These are phyloP conservation scores for Musa beccarii DNA, from an alignment of 176 grass and related monocot genomes.

Conservation along the genomic window DNA sequence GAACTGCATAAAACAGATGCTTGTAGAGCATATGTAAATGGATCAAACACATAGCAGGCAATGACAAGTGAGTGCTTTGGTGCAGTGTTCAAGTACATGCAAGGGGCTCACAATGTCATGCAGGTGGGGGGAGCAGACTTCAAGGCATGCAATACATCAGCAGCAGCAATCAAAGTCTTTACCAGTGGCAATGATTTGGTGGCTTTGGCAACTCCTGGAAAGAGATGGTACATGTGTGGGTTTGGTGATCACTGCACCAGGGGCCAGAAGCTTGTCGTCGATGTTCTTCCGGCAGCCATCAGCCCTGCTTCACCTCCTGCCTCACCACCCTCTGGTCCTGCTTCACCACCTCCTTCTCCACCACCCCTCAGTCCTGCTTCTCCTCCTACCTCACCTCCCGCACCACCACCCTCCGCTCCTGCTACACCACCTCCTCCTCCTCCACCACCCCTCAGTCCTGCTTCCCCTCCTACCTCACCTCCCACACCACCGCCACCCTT, in stretches of 20 bases:
- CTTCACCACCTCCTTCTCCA: background rate
- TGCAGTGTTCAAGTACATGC: background rate
- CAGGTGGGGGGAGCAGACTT: background rate
- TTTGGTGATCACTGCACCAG: background rate
- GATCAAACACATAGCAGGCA: too few relatives aligned
- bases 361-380: background rate
- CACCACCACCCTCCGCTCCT: too few relatives aligned
- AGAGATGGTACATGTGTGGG: slow-evolving; percentile 3
- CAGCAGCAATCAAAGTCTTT: background rate
- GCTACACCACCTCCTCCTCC: background rate
- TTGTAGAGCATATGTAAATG: too few relatives aligned
- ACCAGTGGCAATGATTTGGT: background rate
- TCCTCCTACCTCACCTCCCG: too few relatives aligned
- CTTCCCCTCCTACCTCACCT: too few relatives aligned
- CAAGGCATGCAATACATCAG: background rate
- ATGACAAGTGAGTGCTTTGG: too few relatives aligned
- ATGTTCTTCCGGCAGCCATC: background rate
- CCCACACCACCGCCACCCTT: too few relatives aligned
- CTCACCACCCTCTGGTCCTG: background rate
- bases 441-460: background rate
- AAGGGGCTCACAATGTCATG: background rate
- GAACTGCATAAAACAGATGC: too few relatives aligned
- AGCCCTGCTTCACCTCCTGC: background rate
- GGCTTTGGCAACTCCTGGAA: background rate
- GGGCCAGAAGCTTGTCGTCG: background rate